Evolutionary conservation across 768 basidiomycete species (phyloP).

Genomic region (Saitozyma sp.): DNA sequence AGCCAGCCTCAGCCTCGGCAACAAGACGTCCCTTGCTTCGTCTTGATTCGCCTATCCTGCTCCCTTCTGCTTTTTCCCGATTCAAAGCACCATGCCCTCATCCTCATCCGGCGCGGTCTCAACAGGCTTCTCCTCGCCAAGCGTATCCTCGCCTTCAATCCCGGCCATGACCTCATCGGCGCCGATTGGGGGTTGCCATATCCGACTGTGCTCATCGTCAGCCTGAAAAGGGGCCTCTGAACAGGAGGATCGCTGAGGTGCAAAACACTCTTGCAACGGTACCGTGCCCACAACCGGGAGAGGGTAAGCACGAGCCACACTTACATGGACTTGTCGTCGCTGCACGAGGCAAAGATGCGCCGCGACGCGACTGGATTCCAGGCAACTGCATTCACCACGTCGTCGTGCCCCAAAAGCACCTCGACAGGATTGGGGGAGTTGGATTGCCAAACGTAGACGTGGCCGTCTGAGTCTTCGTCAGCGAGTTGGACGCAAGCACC

Average conservation of each 20-base stretch:
- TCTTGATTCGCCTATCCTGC: too few relatives aligned
- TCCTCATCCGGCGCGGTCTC: too few relatives aligned
- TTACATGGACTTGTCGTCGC: constrained; percentile 80
- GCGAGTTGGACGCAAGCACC: too few relatives aligned
- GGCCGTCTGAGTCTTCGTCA: constrained; percentile 65
- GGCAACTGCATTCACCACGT: constrained; percentile 88
- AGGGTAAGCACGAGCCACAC: constrained; percentile 10
- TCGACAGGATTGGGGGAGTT: constrained; percentile 81
- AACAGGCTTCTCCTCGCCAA: too few relatives aligned
- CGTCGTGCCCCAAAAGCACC: constrained; percentile 80
- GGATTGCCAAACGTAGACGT: constrained; percentile 93
- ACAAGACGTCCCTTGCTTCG: too few relatives aligned
- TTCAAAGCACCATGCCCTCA: too few relatives aligned
- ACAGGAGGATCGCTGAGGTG: too few relatives aligned
- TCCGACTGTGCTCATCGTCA: constrained; percentile 23
- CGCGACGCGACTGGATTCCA: constrained; percentile 89
- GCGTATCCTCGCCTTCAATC: neutral
- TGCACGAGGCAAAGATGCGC: constrained; percentile 89
- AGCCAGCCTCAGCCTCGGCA: too few relatives aligned
- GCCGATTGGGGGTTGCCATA: constrained; percentile 45
- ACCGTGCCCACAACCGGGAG: neutral
- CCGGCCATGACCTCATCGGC: constrained; percentile 4
- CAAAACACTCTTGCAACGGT: too few relatives aligned
- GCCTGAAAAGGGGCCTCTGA: neutral
- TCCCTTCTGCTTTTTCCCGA: too few relatives aligned